Evolutionary conservation across 768 basidiomycete species (phyloP).

Genomic region (Guyanaporus albipodus): DNA sequence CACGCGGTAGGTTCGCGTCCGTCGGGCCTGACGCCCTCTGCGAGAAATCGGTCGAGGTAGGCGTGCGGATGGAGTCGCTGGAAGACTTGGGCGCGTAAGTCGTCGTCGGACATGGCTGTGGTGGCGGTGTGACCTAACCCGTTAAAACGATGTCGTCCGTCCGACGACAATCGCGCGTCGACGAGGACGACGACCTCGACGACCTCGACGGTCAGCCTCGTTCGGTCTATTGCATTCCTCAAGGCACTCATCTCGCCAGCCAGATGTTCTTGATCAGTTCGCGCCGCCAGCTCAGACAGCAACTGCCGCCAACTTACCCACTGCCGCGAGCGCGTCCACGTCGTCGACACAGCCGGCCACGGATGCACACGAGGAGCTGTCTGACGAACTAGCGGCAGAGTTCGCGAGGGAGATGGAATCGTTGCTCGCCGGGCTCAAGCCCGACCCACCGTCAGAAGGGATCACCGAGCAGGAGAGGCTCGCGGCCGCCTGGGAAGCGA

Average conservation of each 20-base stretch:
- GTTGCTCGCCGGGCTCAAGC: slow-evolving; percentile 30
- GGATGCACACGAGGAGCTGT: slow-evolving; percentile 7
- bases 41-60: slow-evolving; percentile 84
- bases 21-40: slow-evolving; percentile 77
- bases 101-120: slow-evolving; percentile 20
- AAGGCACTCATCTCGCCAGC: slow-evolving; percentile 8
- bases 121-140: too few relatives aligned
- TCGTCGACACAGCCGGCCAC: slow-evolving; percentile 15
- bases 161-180: slow-evolving; percentile 19
- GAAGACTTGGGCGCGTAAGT: slow-evolving; percentile 49
- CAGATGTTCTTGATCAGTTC: slow-evolving; percentile 52
- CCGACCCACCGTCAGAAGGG: slow-evolving; percentile 15
- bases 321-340: slow-evolving; percentile 16
- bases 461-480: slow-evolving; percentile 36
- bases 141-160: slow-evolving; percentile 18
- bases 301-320: slow-evolving; percentile 1
- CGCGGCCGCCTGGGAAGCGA: slow-evolving; percentile 66
- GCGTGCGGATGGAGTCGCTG: slow-evolving; percentile 85
- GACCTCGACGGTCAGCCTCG: slow-evolving; percentile 39
- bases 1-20: slow-evolving; percentile 67
- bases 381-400: slow-evolving; percentile 36
- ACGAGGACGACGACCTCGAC: slow-evolving; percentile 38
- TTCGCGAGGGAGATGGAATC: slow-evolving; percentile 44
- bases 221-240: not conserved
- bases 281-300: slow-evolving; percentile 11